phyloP scores from a whole-genome alignment of 306 rosid genomes.

The Lathyrus sativus region DNA sequence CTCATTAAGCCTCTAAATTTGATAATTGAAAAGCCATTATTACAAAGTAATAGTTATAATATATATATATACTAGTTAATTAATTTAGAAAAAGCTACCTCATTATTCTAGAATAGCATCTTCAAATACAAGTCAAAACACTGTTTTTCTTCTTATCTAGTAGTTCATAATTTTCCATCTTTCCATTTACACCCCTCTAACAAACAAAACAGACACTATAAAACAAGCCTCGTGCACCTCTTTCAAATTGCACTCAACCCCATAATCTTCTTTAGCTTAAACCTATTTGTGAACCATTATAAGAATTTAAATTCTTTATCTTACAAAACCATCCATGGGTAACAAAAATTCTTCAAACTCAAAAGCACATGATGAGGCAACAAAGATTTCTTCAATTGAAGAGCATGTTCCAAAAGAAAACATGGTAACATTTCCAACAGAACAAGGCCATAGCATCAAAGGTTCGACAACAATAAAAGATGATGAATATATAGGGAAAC shows the following conservation, averaged over 20 bases:
- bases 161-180: too few relatives aligned
- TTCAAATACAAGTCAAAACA: background rate
- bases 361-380: background rate
- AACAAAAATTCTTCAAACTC: conserved; percentile 33
- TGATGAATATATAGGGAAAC: background rate
- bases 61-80: background rate
- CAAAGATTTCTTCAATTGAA: conserved; percentile 23
- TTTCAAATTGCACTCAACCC: conserved; percentile 13
- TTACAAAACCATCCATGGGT: conserved; percentile 29
- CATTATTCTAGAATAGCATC: background rate
- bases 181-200: too few relatives aligned
- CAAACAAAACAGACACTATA: conserved; percentile 33
- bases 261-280: conserved; percentile 22
- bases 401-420: background rate
- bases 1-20: conserved; percentile 17
- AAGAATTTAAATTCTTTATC: conserved; percentile 7
- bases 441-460: background rate
- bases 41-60: too few relatives aligned
- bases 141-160: too few relatives aligned
- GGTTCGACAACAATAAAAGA: background rate
- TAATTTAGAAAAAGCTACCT: background rate
- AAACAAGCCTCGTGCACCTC: conserved; percentile 10
- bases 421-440: background rate
- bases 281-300: background rate
- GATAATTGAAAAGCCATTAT: conserved; percentile 10